Conservation (phyloP, 306 rosid genomes). For the Quercus aquifolioides region DNA sequence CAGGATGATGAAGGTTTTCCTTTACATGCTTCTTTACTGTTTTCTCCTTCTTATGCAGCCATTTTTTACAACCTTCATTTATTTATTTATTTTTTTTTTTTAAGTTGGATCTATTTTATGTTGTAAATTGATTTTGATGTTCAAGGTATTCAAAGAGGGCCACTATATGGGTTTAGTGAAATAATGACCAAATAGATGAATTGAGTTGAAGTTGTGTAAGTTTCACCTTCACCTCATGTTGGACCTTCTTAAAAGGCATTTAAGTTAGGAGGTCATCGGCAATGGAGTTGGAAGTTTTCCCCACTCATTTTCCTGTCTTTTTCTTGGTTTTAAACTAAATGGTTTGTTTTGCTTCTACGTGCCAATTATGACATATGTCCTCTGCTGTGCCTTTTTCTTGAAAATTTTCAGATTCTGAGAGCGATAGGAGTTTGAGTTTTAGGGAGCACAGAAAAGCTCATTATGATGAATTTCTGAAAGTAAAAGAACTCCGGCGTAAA, state of each 20-base stretch:
- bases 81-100: neutral
- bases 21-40: neutral
- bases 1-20: constrained; percentile 77
- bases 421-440: constrained; percentile 55
- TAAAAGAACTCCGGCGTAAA: constrained; percentile 58
- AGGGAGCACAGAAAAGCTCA: constrained; percentile 83
- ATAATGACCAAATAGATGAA: neutral
- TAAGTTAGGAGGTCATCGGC: neutral
- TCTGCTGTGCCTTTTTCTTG: constrained; percentile 1
- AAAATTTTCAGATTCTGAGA: constrained; percentile 42
- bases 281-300: neutral
- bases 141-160: constrained; percentile 7
- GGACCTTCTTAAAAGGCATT: neutral
- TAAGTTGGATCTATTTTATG: neutral
- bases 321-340: neutral
- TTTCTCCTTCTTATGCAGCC: neutral
- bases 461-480: constrained; percentile 80
- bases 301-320: too few relatives aligned
- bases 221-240: neutral
- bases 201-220: neutral
- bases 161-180: neutral
- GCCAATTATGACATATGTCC: constrained; percentile 9
- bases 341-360: constrained; percentile 3
- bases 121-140: neutral
- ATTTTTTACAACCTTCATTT: neutral